phyloP scores from a whole-genome alignment of 768 basidiomycete species.

The Rhodotorula graminis region DNA sequence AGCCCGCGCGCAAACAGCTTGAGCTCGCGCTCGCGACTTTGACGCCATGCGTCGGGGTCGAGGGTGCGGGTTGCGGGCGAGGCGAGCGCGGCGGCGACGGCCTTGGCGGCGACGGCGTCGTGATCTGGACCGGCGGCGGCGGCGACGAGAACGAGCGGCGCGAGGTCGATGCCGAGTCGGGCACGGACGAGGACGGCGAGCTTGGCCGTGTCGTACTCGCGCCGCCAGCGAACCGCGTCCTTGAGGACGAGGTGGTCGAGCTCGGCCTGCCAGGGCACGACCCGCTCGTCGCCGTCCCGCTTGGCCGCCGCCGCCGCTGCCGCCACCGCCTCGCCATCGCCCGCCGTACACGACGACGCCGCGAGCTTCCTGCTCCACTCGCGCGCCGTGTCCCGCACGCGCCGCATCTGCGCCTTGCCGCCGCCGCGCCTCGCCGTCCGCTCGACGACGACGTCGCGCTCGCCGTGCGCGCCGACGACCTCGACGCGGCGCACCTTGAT shows the following conservation, averaged over 20 bases:
- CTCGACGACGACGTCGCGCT: neutral
- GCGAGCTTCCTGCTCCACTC: neutral
- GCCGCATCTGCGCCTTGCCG: neutral
- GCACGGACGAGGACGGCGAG: constrained; percentile 1
- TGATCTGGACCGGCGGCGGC: neutral
- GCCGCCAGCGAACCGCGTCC: constrained; percentile 1
- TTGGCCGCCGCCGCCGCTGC: neutral
- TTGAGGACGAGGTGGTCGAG: constrained; percentile 5
- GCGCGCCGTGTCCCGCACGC: neutral
- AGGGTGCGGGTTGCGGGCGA: neutral
- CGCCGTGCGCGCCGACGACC: neutral
- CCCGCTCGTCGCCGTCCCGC: no score
- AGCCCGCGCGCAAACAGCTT: neutral
- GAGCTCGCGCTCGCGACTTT: neutral
- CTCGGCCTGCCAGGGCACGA: neutral
- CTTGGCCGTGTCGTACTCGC: neutral
- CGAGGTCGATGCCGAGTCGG: constrained; percentile 22
- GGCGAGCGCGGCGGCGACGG: no score
- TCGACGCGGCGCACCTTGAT: neutral
- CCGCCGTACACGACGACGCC: no score
- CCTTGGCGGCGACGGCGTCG: neutral
- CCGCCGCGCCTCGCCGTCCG: constrained; percentile 1
- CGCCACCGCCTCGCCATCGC: no score
- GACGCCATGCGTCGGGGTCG: neutral
- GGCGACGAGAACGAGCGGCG: neutral